Evolutionary conservation across 345 rosid species (phyloP), one percentile per base, ranked within the genome.

Genomic region (Ceriops tagal): DNA sequence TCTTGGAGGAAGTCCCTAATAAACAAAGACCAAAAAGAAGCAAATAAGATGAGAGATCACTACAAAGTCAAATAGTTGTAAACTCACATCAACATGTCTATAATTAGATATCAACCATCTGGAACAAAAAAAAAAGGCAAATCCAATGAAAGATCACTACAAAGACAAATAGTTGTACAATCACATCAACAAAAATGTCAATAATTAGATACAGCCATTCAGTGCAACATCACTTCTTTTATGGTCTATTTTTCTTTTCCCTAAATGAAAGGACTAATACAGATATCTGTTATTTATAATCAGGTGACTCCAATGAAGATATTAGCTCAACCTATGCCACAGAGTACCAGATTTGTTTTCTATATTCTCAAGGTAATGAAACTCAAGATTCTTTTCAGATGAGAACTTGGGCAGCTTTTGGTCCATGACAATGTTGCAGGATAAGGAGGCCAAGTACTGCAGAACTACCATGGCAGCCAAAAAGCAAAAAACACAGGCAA

Each of bases 1-100:
- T 87, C 99, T 84, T 71, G 98, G 98, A 76, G 99, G 99, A 77
- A 90, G 91, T 63, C 98, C 99, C 99, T 93, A 86, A 64, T 77
- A 71, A 56, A 52, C 67, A 71, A 64, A 10, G 70, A 18, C 27
- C 61, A 32, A 53, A 68, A 24, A 26, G 57, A 67, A 32, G 43
- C 24, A 56, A 4, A 56, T 56, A 56, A 56, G 59, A 27, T 56
- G 10, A 56, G 2, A 11, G 28, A 56, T 56, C 28, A 27, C 59
- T 1, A 9, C 2, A 22, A 11, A 21, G 31, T 9, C 59, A 11
- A 56, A 24, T 24, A 56, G 30, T 16, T 19, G 1, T 52, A 3
- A 21, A 65, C 27, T 39, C 51, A 20, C 51, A 21, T 35, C 30
- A 22, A 20, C 51, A 34, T 35, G 32, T 35, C 53, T 4, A 56